These are phyloP conservation scores for Naganishia sp. DNA, from an alignment of 1,284 basidiomycete genomes.

Conservation along the genomic window DNA sequence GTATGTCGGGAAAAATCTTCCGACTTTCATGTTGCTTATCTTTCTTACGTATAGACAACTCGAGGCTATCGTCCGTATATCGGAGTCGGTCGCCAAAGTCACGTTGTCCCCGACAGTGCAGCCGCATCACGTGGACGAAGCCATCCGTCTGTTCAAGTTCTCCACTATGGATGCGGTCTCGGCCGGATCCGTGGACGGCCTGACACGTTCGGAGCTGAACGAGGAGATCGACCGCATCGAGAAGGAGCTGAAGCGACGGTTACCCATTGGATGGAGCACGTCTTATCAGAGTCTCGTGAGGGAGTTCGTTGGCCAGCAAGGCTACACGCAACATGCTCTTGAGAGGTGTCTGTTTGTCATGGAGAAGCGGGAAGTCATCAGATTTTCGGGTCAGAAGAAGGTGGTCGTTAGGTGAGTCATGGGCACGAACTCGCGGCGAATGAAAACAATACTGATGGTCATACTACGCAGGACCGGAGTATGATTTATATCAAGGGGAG, in stretches of 20 bases:
- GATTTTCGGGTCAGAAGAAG: slow-evolving; percentile 74
- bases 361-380: slow-evolving; percentile 91
- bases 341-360: slow-evolving; percentile 88
- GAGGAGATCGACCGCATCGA: slow-evolving; percentile 94
- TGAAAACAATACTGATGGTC: not conserved
- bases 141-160: slow-evolving; percentile 96
- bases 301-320: slow-evolving; percentile 92
- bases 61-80: slow-evolving; percentile 98
- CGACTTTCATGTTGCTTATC: slow-evolving; percentile 2
- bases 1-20: slow-evolving; percentile 56
- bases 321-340: slow-evolving; percentile 85
- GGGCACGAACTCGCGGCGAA: not conserved
- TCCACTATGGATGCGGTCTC: slow-evolving; percentile 99
- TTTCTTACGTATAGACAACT: slow-evolving; percentile 69
- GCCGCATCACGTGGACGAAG: slow-evolving; percentile 95
- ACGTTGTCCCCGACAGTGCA: slow-evolving; percentile 83
- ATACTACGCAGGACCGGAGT: not conserved
- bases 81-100: slow-evolving; percentile 93
- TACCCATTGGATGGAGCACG: slow-evolving; percentile 96
- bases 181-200: slow-evolving; percentile 80
- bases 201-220: slow-evolving; percentile 87
- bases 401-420: slow-evolving; percentile 39
- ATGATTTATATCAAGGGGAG: not conserved
- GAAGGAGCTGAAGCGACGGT: slow-evolving; percentile 78
- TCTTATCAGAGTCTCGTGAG: slow-evolving; percentile 90